phyloP scores from a whole-genome alignment of 78 protist genomes.

The Dictyostelium citrinum region DNA sequence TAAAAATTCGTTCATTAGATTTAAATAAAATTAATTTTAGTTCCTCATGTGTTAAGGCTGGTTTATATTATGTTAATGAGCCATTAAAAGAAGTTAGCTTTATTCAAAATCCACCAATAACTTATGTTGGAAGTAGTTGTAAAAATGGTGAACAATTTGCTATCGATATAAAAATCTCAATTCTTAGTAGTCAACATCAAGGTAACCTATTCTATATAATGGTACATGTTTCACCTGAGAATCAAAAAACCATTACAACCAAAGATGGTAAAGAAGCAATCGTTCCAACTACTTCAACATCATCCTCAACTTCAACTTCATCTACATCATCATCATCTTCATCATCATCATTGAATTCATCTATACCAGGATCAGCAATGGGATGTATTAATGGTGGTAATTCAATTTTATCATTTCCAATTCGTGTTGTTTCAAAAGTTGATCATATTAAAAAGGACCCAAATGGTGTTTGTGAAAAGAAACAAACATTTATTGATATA shows the following conservation, averaged over 20 bases:
- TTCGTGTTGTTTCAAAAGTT: slow-evolving; percentile 67
- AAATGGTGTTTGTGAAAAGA: slow-evolving; percentile 65
- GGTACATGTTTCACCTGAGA: not conserved
- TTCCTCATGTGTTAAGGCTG: slow-evolving; percentile 8
- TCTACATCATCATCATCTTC: not conserved
- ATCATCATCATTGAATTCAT: not conserved
- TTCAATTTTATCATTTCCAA: slow-evolving; percentile 29
- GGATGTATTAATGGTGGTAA: not conserved
- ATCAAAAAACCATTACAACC: not conserved
- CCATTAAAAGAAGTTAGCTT: slow-evolving; percentile 63
- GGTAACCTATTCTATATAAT: slow-evolving; percentile 60
- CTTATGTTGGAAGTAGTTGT: slow-evolving; percentile 34
- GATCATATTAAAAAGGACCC: slow-evolving; percentile 67
- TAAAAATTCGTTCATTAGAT: slow-evolving; percentile 22
- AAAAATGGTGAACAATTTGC: slow-evolving; percentile 31
- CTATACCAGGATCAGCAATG: not conserved
- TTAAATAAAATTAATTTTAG: slow-evolving; percentile 11
- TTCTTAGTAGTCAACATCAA: slow-evolving; percentile 55
- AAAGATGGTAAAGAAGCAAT: not conserved
- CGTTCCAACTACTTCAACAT: not conserved
- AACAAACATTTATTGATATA: slow-evolving; percentile 69
- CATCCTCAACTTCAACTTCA: not conserved
- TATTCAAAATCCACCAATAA: slow-evolving; percentile 62
- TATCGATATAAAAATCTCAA: slow-evolving; percentile 46
- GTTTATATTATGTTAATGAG: slow-evolving; percentile 46